Evolutionary conservation across 2,329 filamentous ascomycete species (phyloP), one percentile per base, ranked within the genome.

Genomic region (Leptographium procerum): DNA sequence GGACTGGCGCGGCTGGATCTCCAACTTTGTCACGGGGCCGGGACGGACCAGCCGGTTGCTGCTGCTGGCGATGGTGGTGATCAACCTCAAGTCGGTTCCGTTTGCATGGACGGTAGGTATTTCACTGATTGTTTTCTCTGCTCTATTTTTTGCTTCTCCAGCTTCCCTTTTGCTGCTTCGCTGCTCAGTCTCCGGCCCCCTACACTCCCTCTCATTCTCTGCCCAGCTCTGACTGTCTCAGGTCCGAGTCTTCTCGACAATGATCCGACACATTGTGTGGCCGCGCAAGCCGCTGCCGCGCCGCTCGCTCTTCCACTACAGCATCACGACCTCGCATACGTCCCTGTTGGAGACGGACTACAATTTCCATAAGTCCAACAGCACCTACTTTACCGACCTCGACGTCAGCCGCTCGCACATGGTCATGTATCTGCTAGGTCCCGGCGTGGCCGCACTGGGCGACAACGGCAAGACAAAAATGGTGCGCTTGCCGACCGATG

Each of bases 351-450:
- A 72, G 63, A 70, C 69, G 33, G 70, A 72, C 65, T 72, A 72
- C 69, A 72, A 72, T 66, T 55, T 72, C 50, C 70, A 72, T 69
- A 72, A 72, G 67, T 68, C 65, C 67, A 72, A 72, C 67, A 68
- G 82, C 65, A 95, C 91, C 33, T 95, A 95, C 75, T 95, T 95
- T 69, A 77, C 84, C 64, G 90, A 95, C 71, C 83, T 95, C 64
- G 91, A 95, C 71, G 81, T 92, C 60, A 84, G 87, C 45, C 87
- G 94, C 59, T 88, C 88, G 0, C 88, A 95, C 63, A 82, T 94
- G 10, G 83, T 95, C 57, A 86, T 84, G 54, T 82, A 85, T 63
- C 73, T 91, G 2, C 75, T 86, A 57, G 80, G 78, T 24, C 77
- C 80, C 0, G 84, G 83, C 1, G 76, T 87, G 66, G 72, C 76